Evolutionary conservation across 1,284 basidiomycete genomes (phyloP).

Genomic region (Cryptococcus sp.): DNA sequence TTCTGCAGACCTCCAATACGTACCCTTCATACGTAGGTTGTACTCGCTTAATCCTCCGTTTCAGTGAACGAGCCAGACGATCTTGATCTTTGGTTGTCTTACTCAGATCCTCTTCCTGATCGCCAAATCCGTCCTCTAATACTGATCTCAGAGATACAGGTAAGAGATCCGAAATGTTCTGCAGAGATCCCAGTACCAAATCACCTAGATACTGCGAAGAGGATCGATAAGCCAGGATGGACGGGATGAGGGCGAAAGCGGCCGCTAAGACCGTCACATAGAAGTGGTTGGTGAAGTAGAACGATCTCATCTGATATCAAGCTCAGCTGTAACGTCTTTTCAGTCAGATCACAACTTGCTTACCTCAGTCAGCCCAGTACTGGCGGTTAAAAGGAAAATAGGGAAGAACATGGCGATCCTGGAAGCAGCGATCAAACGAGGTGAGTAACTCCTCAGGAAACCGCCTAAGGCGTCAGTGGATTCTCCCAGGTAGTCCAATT

Average conservation of each 20-base stretch:
- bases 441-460: conserved; percentile 33
- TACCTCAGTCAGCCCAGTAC: conserved; percentile 29
- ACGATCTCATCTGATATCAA: conserved; percentile 9
- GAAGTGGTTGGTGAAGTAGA: conserved; percentile 37
- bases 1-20: conserved; percentile 14
- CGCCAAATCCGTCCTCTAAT: conserved; percentile 11
- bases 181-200: conserved; percentile 16
- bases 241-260: conserved; percentile 29
- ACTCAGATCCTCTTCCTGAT: neutral
- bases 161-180: conserved; percentile 23
- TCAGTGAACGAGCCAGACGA: conserved; percentile 21
- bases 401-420: conserved; percentile 44
- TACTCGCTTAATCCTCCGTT: conserved; percentile 11
- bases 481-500: neutral
- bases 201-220: conserved; percentile 20
- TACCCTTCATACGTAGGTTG: neutral
- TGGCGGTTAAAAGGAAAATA: conserved; percentile 39
- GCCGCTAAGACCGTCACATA: conserved; percentile 39
- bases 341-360: neutral
- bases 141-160: conserved; percentile 29
- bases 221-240: conserved; percentile 25
- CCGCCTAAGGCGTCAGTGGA: conserved; percentile 25
- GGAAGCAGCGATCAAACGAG: conserved; percentile 36
- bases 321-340: neutral
- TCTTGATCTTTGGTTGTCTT: conserved; percentile 10